A percentile compares a stretch with the other conserved stretches of the same genome.
Conservation (phyloP, 805 yeast genomes). For the Candida berthetii region DNA sequence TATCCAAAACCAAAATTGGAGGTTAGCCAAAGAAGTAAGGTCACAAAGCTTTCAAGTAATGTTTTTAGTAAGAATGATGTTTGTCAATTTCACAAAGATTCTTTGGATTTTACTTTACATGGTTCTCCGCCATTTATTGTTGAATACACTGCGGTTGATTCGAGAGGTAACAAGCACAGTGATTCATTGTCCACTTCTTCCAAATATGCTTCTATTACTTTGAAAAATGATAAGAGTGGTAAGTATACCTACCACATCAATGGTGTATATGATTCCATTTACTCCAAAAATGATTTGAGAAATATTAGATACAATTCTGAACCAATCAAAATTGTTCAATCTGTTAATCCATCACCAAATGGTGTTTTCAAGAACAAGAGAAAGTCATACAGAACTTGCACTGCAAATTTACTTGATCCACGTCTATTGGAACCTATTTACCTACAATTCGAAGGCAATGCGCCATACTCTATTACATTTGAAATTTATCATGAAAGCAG, state of each 20-base stretch:
- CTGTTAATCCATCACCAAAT: conserved; percentile 57
- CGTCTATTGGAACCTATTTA: conserved; percentile 43
- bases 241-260: conserved; percentile 53
- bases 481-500: conserved; percentile 54
- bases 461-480: conserved; percentile 57
- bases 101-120: conserved; percentile 41
- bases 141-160: conserved; percentile 55
- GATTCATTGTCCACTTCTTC: conserved; percentile 44
- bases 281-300: conserved; percentile 34
- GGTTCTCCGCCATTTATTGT: conserved; percentile 68
- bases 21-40: conserved; percentile 26
- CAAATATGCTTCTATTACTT: conserved; percentile 39
- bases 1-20: conserved; percentile 39
- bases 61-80: conserved; percentile 30
- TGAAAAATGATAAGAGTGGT: conserved; percentile 47
- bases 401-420: conserved; percentile 28
- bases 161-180: conserved; percentile 39
- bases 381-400: conserved; percentile 44
- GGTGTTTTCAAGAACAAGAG: conserved; percentile 44
- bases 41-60: conserved; percentile 14
- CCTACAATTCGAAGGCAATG: conserved; percentile 47
- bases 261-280: conserved; percentile 61
- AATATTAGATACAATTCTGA: conserved; percentile 21
- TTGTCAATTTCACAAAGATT: conserved; percentile 43
- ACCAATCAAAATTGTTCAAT: conserved; percentile 37